Percentiles rank a stretch among this genome's conserved stretches.
phyloP scores from a whole-genome alignment of 192 early-diverging fungal genomes.

The Spinellus fusiger region DNA sequence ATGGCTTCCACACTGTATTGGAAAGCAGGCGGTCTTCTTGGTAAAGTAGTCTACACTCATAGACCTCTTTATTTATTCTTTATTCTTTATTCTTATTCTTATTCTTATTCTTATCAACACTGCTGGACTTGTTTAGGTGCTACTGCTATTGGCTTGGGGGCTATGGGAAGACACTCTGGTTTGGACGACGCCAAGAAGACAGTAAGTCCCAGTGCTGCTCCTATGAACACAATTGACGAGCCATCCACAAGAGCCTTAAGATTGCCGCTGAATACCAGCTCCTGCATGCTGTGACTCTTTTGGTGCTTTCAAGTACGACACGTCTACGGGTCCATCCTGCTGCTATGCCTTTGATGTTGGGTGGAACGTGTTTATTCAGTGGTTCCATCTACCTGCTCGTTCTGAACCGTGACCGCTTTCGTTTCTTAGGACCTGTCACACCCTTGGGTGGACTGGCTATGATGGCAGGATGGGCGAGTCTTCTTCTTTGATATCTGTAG shows the following conservation, averaged over 20 bases:
- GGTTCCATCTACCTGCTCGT: constrained; percentile 54
- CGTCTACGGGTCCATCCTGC: constrained; percentile 27
- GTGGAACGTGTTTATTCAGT: constrained; percentile 46
- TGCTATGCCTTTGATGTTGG: constrained; percentile 43
- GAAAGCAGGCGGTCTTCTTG: constrained; percentile 20
- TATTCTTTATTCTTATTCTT: too few species aligned
- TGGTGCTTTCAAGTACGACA: constrained; percentile 37
- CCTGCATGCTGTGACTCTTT: constrained; percentile 43
- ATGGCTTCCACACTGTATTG: constrained; percentile 18
- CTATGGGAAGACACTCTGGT: constrained; percentile 26
- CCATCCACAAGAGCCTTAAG: constrained; percentile 51
- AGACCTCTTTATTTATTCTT: too few species aligned
- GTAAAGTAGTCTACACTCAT: constrained; percentile 6
- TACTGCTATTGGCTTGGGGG: constrained; percentile 47
- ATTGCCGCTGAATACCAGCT: constrained; percentile 50
- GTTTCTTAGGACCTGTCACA: constrained; percentile 50
- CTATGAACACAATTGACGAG: not conserved
- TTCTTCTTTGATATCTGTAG: constrained; percentile 18
- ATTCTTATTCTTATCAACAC: too few species aligned
- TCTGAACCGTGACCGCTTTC: constrained; percentile 34
- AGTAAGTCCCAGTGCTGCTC: not conserved
- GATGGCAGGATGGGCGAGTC: constrained; percentile 51
- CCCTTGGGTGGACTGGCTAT: constrained; percentile 54
- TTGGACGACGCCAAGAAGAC: constrained; percentile 22
- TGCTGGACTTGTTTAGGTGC: constrained; percentile 32